phyloP scores from a whole-genome alignment of 2,329 filamentous ascomycete genomes.

The Paecilomyces formosus region DNA sequence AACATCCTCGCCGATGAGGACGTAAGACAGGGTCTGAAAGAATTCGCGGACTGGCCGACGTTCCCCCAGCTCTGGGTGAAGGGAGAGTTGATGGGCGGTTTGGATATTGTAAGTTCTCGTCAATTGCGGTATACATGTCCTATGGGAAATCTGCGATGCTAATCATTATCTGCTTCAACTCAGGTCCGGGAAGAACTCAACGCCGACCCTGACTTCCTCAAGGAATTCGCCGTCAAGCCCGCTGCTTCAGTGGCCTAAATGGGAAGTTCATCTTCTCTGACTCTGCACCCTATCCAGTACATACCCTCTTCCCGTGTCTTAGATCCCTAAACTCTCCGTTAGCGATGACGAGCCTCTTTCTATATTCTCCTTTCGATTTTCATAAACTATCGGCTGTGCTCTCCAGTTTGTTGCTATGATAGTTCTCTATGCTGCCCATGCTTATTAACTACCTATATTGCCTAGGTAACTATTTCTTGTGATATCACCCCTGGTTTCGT shows the following conservation, averaged over 20 bases:
- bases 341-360: not conserved
- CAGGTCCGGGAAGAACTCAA: constrained; percentile 91
- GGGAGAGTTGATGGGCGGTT: constrained; percentile 82
- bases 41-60: constrained; percentile 97
- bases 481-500: not conserved
- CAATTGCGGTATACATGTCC: not conserved
- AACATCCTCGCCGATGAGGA: constrained; percentile 98
- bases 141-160: constrained; percentile 4
- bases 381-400: not conserved
- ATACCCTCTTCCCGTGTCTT: not conserved
- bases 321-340: not conserved
- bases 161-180: constrained; percentile 4
- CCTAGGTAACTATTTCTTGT: too few relatives aligned
- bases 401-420: not conserved
- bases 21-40: constrained; percentile 91
- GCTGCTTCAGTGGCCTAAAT: constrained; percentile 8
- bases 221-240: constrained; percentile 54
- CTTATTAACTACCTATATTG: not conserved
- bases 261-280: not conserved
- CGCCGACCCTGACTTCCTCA: constrained; percentile 75
- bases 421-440: not conserved
- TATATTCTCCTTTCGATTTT: not conserved
- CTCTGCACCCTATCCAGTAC: not conserved
- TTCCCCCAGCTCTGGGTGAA: constrained; percentile 91
- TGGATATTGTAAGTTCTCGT: constrained; percentile 75